A percentile compares a stretch with the other conserved stretches of the same genome.
Evolutionary conservation across 768 basidiomycete genomes (phyloP).

Genomic region (Amanita subjunquillea): DNA sequence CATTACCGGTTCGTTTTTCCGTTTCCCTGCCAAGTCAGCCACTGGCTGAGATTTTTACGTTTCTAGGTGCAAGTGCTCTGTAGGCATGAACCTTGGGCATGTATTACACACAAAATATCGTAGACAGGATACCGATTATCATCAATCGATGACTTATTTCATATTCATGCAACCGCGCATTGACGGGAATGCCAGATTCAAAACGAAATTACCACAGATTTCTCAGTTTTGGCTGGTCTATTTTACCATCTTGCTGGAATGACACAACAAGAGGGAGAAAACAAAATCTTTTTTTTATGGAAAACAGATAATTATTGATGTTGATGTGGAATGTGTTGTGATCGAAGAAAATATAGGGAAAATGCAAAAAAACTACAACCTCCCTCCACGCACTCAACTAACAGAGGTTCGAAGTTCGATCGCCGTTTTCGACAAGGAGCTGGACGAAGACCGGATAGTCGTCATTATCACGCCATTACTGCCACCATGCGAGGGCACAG

Average conservation of each 20-base stretch:
- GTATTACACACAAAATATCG: slow-evolving; percentile 5
- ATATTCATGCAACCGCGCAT: not conserved
- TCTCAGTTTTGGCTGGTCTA: too few relatives aligned
- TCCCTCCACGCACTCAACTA: not conserved
- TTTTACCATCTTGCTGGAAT: too few relatives aligned
- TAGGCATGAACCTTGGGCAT: slow-evolving; percentile 13
- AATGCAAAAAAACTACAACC: not conserved
- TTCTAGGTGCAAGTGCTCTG: slow-evolving; percentile 34
- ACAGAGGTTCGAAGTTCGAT: not conserved
- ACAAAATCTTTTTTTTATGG: too few relatives aligned
- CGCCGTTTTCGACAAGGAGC: slow-evolving; percentile 18
- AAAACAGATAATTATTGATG: too few relatives aligned
- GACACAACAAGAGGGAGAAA: too few relatives aligned
- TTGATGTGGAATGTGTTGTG: not conserved
- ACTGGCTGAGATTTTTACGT: not conserved
- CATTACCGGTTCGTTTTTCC: slow-evolving; percentile 63
- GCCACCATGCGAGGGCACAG: slow-evolving; percentile 42
- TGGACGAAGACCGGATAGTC: slow-evolving; percentile 39
- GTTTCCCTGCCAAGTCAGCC: not conserved
- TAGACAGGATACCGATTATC: slow-evolving; percentile 7
- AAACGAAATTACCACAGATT: too few relatives aligned
- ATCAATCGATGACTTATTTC: slow-evolving; percentile 3
- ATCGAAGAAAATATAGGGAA: not conserved
- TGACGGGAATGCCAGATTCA: too few relatives aligned
- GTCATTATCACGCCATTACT: slow-evolving; percentile 46